Evolutionary conservation across 1,284 basidiomycete genomes (phyloP).

Genomic region (Hemileia vastatrix): DNA sequence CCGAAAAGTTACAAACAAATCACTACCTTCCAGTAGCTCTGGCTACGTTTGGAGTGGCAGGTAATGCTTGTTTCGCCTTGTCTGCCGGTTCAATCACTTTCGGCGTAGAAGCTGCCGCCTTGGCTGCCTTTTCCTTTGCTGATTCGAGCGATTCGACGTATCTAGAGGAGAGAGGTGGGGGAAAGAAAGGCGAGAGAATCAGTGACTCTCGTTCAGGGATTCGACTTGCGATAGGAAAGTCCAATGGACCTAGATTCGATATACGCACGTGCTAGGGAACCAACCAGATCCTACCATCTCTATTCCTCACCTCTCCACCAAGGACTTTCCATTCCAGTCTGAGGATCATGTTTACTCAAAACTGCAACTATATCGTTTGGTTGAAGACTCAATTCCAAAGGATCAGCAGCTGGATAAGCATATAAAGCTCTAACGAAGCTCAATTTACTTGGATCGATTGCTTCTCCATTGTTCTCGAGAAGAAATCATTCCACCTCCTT

Average conservation of each 20-base stretch:
- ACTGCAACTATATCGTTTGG: constrained; percentile 93
- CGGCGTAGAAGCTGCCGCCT: constrained; percentile 23
- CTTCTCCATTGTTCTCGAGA: constrained; percentile 15
- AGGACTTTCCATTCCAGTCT: constrained; percentile 62
- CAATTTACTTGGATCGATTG: constrained; percentile 53
- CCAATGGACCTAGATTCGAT: no score
- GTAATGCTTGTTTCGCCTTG: constrained; percentile 14
- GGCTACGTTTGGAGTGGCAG: neutral
- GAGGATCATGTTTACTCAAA: constrained; percentile 52
- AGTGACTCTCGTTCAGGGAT: constrained; percentile 33
- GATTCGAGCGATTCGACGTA: constrained; percentile 42
- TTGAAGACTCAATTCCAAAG: constrained; percentile 67
- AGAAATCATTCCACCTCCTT: constrained; percentile 30
- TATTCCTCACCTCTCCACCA: constrained; percentile 95
- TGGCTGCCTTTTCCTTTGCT: constrained; percentile 36
- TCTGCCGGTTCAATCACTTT: constrained; percentile 21
- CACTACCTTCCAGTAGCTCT: neutral
- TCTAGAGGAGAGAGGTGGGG: constrained; percentile 2
- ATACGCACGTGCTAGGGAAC: no score
- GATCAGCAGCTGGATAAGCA: constrained; percentile 53
- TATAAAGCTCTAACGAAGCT: constrained; percentile 81
- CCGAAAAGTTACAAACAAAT: no score
- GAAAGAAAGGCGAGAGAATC: no score
- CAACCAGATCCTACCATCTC: constrained; percentile 90
- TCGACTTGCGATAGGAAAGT: no score